These are phyloP conservation scores for Yamadazyma trypodendri DNA, from an alignment of 1,139 yeast genomes.

Conservation along the genomic window DNA sequence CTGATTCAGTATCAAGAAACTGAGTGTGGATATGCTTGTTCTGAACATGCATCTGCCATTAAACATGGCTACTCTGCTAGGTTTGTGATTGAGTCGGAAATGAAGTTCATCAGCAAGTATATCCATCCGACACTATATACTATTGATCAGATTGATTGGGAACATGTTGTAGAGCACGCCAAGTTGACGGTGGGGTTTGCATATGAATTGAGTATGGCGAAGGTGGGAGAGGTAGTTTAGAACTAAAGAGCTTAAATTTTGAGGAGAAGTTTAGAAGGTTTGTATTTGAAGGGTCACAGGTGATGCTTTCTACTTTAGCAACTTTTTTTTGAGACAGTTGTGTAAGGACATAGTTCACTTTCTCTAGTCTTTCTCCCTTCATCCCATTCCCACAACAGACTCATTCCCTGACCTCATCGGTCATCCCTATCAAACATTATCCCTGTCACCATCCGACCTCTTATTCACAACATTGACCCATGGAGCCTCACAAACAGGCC, in stretches of 20 bases:
- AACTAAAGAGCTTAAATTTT: too few species aligned
- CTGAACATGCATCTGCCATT: conserved; percentile 87
- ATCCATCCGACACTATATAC: conserved; percentile 83
- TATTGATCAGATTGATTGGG: conserved; percentile 71
- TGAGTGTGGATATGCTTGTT: conserved; percentile 87
- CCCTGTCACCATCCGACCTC: conserved; percentile 19
- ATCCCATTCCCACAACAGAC: conserved; percentile 11
- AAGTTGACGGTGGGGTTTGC: conserved; percentile 39
- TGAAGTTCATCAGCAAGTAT: conserved; percentile 60
- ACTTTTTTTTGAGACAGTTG: too few species aligned
- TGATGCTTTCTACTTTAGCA: too few species aligned
- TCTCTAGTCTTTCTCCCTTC: background rate
- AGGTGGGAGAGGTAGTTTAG: too few species aligned
- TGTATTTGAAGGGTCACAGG: too few species aligned
- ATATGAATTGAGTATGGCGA: conserved; percentile 6
- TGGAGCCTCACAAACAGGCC: conserved; percentile 36
- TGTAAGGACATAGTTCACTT: too few species aligned
- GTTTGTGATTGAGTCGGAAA: conserved; percentile 75
- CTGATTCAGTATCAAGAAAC: conserved; percentile 71
- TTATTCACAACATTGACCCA: conserved; percentile 14
- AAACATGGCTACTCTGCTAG: conserved; percentile 82
- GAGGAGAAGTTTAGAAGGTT: too few species aligned
- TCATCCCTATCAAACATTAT: conserved; percentile 16
- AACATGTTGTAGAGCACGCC: conserved; percentile 76
- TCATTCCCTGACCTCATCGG: conserved; percentile 10